Evolutionary conservation across 1,284 basidiomycete species (phyloP).

Genomic region (Waitea zeae): DNA sequence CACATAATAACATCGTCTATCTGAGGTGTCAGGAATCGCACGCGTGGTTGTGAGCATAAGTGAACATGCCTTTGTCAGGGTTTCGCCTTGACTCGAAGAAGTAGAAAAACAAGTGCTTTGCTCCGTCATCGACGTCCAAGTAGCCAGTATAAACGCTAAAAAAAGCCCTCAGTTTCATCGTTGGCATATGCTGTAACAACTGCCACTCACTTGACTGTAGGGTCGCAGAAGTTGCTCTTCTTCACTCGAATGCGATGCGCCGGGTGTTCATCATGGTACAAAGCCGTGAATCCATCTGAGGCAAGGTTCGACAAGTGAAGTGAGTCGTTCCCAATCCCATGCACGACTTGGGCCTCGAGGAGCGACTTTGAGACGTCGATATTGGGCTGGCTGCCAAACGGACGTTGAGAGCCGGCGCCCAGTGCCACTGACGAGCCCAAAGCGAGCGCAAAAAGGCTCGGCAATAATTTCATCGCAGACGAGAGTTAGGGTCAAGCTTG

Average conservation of each 20-base stretch:
- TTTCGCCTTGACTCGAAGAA: conserved; percentile 67
- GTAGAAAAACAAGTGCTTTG: conserved; percentile 66
- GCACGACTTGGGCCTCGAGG: too few species aligned
- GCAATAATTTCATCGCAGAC: too few species aligned
- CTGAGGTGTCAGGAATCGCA: background rate
- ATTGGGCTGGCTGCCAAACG: too few species aligned
- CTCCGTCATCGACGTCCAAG: conserved; percentile 38
- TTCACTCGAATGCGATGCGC: conserved; percentile 39
- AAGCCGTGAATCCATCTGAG: conserved; percentile 19
- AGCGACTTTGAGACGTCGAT: too few species aligned
- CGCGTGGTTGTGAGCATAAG: background rate
- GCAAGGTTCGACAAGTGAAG: conserved; percentile 17
- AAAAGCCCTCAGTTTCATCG: background rate
- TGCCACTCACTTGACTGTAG: conserved; percentile 32
- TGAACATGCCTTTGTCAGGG: conserved; percentile 27
- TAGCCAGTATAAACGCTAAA: conserved; percentile 41
- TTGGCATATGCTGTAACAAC: background rate
- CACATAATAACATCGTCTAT: conserved; percentile 52
- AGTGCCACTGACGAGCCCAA: too few species aligned
- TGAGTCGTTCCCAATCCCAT: too few species aligned
- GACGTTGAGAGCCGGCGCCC: too few species aligned
- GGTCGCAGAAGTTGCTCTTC: conserved; percentile 41
- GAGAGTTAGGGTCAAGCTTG: too few species aligned
- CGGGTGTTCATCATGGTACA: conserved; percentile 30
- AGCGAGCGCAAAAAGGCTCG: too few species aligned